These are phyloP conservation scores for Crepidotus variabilis DNA, from an alignment of 768 basidiomycete genomes.

Conservation along the genomic window DNA sequence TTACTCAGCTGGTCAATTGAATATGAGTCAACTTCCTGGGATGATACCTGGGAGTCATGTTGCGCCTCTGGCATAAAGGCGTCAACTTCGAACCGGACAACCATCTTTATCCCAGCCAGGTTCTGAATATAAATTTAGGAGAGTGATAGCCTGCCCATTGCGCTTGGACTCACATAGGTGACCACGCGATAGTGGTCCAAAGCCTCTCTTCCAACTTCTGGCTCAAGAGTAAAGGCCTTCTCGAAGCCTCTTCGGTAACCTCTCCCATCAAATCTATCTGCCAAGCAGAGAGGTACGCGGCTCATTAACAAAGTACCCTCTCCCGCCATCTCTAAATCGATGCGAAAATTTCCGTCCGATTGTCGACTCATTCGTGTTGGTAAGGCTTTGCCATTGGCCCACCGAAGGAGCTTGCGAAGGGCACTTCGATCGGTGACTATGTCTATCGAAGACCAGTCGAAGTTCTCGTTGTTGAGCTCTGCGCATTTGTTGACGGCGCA, in stretches of 20 bases:
- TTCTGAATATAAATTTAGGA: conserved; percentile 38
- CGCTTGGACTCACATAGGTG: conserved; percentile 46
- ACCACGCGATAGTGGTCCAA: conserved; percentile 62
- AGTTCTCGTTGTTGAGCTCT: conserved; percentile 25
- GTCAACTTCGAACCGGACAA: conserved; percentile 60
- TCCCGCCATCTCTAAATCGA: conserved; percentile 65
- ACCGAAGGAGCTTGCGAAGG: conserved; percentile 59
- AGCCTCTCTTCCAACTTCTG: conserved; percentile 41
- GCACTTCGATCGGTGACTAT: conserved; percentile 62
- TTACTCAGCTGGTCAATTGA: conserved; percentile 32
- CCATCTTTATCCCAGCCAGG: conserved; percentile 51
- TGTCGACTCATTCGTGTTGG: conserved; percentile 14
- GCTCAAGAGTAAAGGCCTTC: conserved; percentile 42
- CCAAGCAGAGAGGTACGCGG: conserved; percentile 43
- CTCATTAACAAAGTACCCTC: conserved; percentile 56
- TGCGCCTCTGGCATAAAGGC: conserved; percentile 31
- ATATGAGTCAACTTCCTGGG: conserved; percentile 17
- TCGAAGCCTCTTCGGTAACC: conserved; percentile 63
- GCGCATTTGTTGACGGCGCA: conserved; percentile 45
- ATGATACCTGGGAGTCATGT: conserved; percentile 10
- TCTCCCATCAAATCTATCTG: conserved; percentile 23
- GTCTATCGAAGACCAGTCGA: conserved; percentile 42
- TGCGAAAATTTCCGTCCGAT: conserved; percentile 48
- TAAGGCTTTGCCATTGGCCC: conserved; percentile 31
- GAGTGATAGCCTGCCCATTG: background rate